Base-by-base conservation (phyloP, 164 flowering plant genomes). In the Annona squamosa region DNA sequence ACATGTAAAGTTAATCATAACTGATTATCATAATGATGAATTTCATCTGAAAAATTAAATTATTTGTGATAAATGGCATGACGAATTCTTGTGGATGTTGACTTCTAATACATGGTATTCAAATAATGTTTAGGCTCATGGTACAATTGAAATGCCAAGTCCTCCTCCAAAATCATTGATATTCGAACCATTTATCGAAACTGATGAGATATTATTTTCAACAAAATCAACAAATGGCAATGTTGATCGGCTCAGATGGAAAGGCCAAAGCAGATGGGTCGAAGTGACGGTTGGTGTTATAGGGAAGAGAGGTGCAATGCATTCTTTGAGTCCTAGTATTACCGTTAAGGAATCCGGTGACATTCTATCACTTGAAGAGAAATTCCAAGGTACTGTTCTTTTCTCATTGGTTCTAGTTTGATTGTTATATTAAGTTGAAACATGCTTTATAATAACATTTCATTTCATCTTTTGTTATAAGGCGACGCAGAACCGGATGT, bases 101-200 rank as follows among this genome's bases (percentile, higher is more conserved):
- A 64, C 48, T 26, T 66, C 65, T 64, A 41, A 42, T 68, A 57
- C 66, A 10, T 72, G 68, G 48, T 72, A 41, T 73, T 64, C 5
- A 37, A 64, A 57, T 42, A 52, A 57, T 63, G 47, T 13, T 47
- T 64, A 93, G 97, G 88, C 90, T 48, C 98, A 93, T 81, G 97
- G 98, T 59, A 76, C 79, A 78, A 91, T 90, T 84, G 98, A 93
- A 84, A 91, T 93, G 98, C 91, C 98, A 63, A 84, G 73, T 77
- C 97, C 97, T 84, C 91, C 94, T 77, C 92, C 97, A 70, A 87
- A 89, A 70, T 76, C 65, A 61, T 79, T 91, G 74, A 87, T 93
- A n/a, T 93, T 93, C 83, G 98, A 93, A 82, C 97, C 98, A 72
- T 91, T 91, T 74, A 80, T 93, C 66, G 90, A 91, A 81, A 93